Evolutionary conservation across 225 moss, liverwort and hornwort species (phyloP).

Genomic region (Thuidium tamariscinum): DNA sequence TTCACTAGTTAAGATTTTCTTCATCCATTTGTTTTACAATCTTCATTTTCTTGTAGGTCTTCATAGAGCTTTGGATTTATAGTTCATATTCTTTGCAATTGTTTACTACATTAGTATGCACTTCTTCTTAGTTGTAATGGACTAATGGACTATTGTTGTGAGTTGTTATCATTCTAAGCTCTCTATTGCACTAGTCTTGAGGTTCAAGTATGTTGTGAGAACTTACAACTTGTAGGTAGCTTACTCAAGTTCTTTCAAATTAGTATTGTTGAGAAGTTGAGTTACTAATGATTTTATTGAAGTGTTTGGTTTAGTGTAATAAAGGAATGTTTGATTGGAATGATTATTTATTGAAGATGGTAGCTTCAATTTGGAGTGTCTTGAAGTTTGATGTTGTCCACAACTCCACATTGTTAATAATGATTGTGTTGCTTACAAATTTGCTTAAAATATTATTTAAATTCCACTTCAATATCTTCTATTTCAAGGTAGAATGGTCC

Average conservation of each 20-base stretch:
- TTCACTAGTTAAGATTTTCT: too few relatives aligned
- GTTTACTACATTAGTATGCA: background rate
- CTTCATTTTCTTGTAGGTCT: too few relatives aligned
- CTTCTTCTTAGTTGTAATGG: background rate
- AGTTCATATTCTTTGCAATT: too few relatives aligned
- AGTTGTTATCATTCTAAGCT: background rate
- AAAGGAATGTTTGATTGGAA: background rate
- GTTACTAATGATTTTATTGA: background rate
- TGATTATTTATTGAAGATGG: background rate
- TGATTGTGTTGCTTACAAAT: too few relatives aligned
- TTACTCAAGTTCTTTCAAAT: background rate
- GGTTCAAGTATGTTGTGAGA: background rate
- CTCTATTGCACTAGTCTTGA: background rate
- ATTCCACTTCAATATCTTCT: too few relatives aligned
- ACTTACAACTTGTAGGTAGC: background rate
- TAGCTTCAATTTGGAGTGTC: too few relatives aligned
- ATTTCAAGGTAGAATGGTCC: too few relatives aligned
- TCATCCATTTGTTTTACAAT: too few relatives aligned
- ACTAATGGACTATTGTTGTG: fast-evolving
- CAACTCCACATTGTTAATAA: too few relatives aligned
- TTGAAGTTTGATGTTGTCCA: too few relatives aligned
- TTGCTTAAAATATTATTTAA: too few relatives aligned
- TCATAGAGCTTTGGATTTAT: too few relatives aligned
- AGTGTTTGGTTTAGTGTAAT: background rate
- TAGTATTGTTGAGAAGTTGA: background rate